These are phyloP conservation scores for Daldinia grandis DNA, from an alignment of 495 filamentous ascomycete genomes.

Conservation along the genomic window DNA sequence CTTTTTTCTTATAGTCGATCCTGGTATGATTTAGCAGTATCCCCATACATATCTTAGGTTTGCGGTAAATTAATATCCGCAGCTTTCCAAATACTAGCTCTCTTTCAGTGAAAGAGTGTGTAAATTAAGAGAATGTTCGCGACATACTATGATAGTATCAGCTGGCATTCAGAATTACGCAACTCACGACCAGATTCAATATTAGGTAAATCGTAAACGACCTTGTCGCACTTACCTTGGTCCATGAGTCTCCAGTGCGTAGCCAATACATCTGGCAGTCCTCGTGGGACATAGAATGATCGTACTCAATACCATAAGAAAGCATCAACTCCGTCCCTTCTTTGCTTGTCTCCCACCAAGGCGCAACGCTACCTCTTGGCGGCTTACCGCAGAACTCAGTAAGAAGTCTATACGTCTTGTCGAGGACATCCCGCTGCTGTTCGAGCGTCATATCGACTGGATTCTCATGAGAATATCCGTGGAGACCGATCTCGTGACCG, in stretches of 20 bases:
- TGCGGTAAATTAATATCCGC: background rate
- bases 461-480: slow-evolving; percentile 81
- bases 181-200: background rate
- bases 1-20: slow-evolving; percentile 62
- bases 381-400: slow-evolving; percentile 80
- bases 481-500: slow-evolving; percentile 81
- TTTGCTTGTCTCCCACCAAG: slow-evolving; percentile 72
- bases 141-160: slow-evolving; percentile 4
- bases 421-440: slow-evolving; percentile 77
- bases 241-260: slow-evolving; percentile 56
- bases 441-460: slow-evolving; percentile 74
- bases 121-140: background rate
- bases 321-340: slow-evolving; percentile 74
- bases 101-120: background rate
- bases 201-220: background rate
- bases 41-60: background rate
- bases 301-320: slow-evolving; percentile 71
- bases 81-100: background rate
- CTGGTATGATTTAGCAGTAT: slow-evolving; percentile 11
- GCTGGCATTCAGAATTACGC: background rate
- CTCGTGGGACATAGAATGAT: slow-evolving; percentile 61
- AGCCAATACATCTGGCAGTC: slow-evolving; percentile 67
- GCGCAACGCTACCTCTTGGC: slow-evolving; percentile 72
- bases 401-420: slow-evolving; percentile 77
- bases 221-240: slow-evolving; percentile 35